Conservation (phyloP, 306 rosid genomes). For the Fagus crenata region DNA sequence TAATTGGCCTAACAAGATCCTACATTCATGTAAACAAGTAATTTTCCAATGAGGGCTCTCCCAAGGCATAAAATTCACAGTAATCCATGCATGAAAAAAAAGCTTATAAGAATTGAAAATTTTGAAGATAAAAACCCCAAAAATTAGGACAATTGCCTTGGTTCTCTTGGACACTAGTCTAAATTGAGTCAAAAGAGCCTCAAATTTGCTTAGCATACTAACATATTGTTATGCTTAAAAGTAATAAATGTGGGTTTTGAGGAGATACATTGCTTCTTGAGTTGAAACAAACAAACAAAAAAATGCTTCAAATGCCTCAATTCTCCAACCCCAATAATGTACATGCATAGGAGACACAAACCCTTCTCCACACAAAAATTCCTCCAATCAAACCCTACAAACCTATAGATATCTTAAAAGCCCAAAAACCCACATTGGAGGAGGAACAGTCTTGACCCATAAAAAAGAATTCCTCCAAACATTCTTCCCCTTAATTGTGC, state of each 20-base stretch:
- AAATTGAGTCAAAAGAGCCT: conserved; percentile 28
- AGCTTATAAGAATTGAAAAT: conserved; percentile 29
- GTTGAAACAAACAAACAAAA: conserved; percentile 32
- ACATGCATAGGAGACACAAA: conserved; percentile 8
- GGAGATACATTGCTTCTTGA: conserved; percentile 29
- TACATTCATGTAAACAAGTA: conserved; percentile 35
- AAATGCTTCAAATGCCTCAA: conserved; percentile 26
- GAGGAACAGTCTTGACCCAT: conserved; percentile 20
- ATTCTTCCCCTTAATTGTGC: conserved; percentile 29
- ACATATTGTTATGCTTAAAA: conserved; percentile 31
- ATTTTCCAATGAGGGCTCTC: conserved; percentile 15
- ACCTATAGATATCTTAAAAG: conserved; percentile 13
- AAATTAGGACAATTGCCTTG: conserved; percentile 28
- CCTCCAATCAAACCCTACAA: conserved; percentile 24
- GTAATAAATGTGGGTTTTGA: conserved; percentile 30
- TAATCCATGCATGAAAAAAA: conserved; percentile 29
- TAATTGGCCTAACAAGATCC: conserved; percentile 53
- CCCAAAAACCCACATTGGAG: conserved; percentile 18
- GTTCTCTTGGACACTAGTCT: conserved; percentile 37
- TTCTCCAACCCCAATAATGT: conserved; percentile 23
- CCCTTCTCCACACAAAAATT: not conserved
- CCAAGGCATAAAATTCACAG: conserved; percentile 26
- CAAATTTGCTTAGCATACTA: conserved; percentile 27
- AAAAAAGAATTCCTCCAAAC: conserved; percentile 22
- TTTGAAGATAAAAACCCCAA: conserved; percentile 12